A percentile compares a stretch with the other conserved stretches of the same genome.
These are phyloP conservation scores for Mycena vitilis DNA, from an alignment of 768 basidiomycete species.

Conservation along the genomic window DNA sequence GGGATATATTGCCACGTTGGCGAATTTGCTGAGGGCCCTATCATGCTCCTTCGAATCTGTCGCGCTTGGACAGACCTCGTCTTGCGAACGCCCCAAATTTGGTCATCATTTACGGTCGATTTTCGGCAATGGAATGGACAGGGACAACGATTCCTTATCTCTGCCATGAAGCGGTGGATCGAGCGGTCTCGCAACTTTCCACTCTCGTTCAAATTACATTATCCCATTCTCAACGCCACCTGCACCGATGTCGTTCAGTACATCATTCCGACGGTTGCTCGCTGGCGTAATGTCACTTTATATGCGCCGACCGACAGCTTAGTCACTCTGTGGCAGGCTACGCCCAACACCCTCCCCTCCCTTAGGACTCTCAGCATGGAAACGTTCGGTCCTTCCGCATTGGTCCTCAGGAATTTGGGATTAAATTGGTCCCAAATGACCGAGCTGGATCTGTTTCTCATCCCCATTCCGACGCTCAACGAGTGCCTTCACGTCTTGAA, in stretches of 20 bases:
- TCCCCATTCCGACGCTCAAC: conserved; percentile 50
- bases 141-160: conserved; percentile 36
- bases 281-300: conserved; percentile 53
- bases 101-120: conserved; percentile 58
- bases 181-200: conserved; percentile 44
- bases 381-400: conserved; percentile 39
- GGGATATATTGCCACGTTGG: conserved; percentile 46
- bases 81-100: conserved; percentile 55
- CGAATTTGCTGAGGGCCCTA: conserved; percentile 46
- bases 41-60: conserved; percentile 55
- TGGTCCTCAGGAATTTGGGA: conserved; percentile 42
- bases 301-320: conserved; percentile 46
- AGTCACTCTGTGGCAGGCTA: conserved; percentile 38
- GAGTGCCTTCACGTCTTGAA: conserved; percentile 50
- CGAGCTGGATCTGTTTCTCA: conserved; percentile 48
- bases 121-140: conserved; percentile 34
- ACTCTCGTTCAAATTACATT: conserved; percentile 29
- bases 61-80: conserved; percentile 55
- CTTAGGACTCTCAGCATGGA: conserved; percentile 49
- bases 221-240: conserved; percentile 22
- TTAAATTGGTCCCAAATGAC: conserved; percentile 57
- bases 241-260: conserved; percentile 22
- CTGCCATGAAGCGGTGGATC: conserved; percentile 50
- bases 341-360: conserved; percentile 41
- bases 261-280: conserved; percentile 31